These are phyloP conservation scores for Colletotrichum tofieldiae DNA, from an alignment of 2,329 filamentous ascomycete species.

Conservation along the genomic window DNA sequence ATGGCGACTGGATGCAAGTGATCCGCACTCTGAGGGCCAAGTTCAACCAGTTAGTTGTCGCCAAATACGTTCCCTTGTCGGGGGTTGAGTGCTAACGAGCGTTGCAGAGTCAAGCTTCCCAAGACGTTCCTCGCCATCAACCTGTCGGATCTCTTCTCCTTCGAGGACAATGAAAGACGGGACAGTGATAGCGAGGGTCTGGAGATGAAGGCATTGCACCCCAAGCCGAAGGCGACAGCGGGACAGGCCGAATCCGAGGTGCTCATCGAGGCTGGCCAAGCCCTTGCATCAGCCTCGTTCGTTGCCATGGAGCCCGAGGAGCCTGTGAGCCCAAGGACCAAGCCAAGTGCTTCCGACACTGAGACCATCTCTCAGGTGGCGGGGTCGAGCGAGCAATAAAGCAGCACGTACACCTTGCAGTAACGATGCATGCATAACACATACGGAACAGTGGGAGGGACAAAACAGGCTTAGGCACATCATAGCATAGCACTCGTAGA, in stretches of 20 bases:
- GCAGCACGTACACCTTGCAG: not conserved
- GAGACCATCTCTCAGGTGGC: slow-evolving; percentile 16
- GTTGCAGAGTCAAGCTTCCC: slow-evolving; percentile 72
- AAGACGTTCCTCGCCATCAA: slow-evolving; percentile 78
- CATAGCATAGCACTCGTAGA: not conserved
- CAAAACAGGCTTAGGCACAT: not conserved
- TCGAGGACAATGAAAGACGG: slow-evolving; percentile 70
- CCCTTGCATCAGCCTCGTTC: slow-evolving; percentile 21
- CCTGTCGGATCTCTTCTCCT: slow-evolving; percentile 74
- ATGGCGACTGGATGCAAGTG: slow-evolving; percentile 97
- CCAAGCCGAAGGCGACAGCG: slow-evolving; percentile 44
- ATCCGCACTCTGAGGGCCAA: slow-evolving; percentile 95
- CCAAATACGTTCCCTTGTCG: slow-evolving; percentile 2
- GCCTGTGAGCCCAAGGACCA: slow-evolving; percentile 23
- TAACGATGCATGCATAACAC: not conserved
- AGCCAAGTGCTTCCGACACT: slow-evolving; percentile 13
- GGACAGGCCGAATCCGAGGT: slow-evolving; percentile 35
- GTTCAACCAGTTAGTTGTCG: slow-evolving; percentile 86
- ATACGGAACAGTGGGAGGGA: not conserved
- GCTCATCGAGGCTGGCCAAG: slow-evolving; percentile 41
- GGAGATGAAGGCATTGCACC: slow-evolving; percentile 62
- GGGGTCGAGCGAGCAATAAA: slow-evolving; percentile 1
- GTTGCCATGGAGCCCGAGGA: slow-evolving; percentile 18
- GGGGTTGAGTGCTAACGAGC: slow-evolving; percentile 20
- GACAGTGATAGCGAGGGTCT: slow-evolving; percentile 63